These are phyloP conservation scores for Neofusicoccum laricinum DNA, from an alignment of 2,329 filamentous ascomycete genomes.

Conservation along the genomic window DNA sequence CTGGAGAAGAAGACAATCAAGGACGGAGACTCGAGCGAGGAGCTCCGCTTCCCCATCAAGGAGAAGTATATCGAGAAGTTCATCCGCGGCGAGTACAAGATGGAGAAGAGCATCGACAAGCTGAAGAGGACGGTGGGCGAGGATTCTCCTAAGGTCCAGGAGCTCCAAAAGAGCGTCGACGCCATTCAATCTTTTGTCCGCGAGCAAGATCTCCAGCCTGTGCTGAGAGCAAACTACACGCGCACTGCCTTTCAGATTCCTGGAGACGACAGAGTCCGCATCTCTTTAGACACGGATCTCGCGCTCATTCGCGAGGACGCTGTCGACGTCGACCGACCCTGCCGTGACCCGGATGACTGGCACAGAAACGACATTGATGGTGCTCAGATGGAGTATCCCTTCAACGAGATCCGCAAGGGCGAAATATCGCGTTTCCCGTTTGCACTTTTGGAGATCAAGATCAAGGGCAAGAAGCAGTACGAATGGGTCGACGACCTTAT, in stretches of 20 bases:
- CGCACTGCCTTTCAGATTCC: constrained; percentile 97
- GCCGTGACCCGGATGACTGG: constrained; percentile 84
- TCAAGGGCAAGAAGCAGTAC: constrained; percentile 66
- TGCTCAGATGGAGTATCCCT: constrained; percentile 79
- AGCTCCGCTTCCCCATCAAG: constrained; percentile 81
- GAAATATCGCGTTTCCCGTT: constrained; percentile 90
- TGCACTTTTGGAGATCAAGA: constrained; percentile 88
- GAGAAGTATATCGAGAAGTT: constrained; percentile 90
- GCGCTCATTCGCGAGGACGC: constrained; percentile 77
- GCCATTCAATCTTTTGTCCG: constrained; percentile 79
- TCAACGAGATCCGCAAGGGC: constrained; percentile 80
- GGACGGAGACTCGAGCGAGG: constrained; percentile 72
- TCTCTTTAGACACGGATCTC: constrained; percentile 89
- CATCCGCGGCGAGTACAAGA: constrained; percentile 80
- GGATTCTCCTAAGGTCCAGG: constrained; percentile 62
- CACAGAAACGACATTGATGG: constrained; percentile 88
- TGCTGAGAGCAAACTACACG: constrained; percentile 87
- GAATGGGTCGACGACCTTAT: constrained; percentile 91
- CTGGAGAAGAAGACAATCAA: constrained; percentile 87
- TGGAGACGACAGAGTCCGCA: constrained; percentile 81
- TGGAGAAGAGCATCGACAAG: constrained; percentile 88
- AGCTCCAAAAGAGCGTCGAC: constrained; percentile 68
- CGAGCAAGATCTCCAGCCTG: constrained; percentile 73
- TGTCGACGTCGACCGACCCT: constrained; percentile 79
- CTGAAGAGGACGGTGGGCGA: constrained; percentile 73